Conservation (phyloP, 331 rosid genomes). For the Pyrus hybrid region DNA sequence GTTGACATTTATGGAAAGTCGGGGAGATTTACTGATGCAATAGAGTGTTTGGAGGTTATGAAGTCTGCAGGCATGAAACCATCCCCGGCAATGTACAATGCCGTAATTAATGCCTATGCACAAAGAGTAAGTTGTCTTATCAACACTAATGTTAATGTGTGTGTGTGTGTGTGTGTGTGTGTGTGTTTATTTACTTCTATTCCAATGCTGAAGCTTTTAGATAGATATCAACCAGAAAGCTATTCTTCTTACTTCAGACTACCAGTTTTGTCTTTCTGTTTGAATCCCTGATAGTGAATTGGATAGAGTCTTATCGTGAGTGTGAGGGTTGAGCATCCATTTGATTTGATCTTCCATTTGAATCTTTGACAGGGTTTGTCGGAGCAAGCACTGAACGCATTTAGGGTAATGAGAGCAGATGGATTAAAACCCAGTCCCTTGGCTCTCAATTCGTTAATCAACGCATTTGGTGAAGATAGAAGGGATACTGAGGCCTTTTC, state of each 20-base stretch:
- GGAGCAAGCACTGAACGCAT: slow-evolving; percentile 80
- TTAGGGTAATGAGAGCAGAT: slow-evolving; percentile 77
- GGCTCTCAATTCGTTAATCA: slow-evolving; percentile 93
- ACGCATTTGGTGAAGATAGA: slow-evolving; percentile 93
- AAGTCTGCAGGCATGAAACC: slow-evolving; percentile 82
- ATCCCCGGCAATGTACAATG: slow-evolving; percentile 86
- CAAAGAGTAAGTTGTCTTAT: slow-evolving; percentile 58
- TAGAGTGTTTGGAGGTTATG: slow-evolving; percentile 78
- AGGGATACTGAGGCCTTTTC: slow-evolving; percentile 96
- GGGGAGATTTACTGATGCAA: slow-evolving; percentile 75
- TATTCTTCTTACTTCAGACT: not conserved
- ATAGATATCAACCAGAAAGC: not conserved
- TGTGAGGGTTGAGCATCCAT: slow-evolving; percentile 12
- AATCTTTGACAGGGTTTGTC: slow-evolving; percentile 73
- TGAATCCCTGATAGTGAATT: not conserved
- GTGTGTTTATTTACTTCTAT: not conserved
- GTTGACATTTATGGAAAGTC: slow-evolving; percentile 84
- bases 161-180: not conserved
- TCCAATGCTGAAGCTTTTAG: not conserved
- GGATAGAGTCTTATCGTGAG: not conserved
- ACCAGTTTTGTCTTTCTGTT: not conserved
- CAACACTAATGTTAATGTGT: not conserved
- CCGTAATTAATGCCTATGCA: slow-evolving; percentile 93
- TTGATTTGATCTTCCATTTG: slow-evolving; percentile 20
- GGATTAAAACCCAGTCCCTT: slow-evolving; percentile 81